These are phyloP conservation scores for Carex arenaria DNA, from an alignment of 202 grass and related monocot species.

Conservation along the genomic window DNA sequence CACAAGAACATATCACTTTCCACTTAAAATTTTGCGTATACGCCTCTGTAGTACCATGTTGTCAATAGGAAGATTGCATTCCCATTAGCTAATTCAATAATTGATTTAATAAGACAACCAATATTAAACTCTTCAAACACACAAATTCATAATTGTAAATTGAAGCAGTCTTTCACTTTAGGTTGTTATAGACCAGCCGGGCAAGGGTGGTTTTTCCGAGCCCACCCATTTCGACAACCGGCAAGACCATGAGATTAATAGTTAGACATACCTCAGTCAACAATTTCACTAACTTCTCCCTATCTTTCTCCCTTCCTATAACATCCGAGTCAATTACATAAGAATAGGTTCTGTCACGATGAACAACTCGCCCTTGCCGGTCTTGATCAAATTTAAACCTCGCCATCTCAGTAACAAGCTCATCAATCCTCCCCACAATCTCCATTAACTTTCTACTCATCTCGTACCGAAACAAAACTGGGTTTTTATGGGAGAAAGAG, in stretches of 20 bases:
- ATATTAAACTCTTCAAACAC: conserved; percentile 5
- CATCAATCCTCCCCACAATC: background rate
- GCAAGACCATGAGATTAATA: background rate
- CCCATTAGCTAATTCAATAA: background rate
- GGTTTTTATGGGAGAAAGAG: background rate
- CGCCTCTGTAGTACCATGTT: conserved; percentile 9
- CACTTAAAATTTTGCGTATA: background rate
- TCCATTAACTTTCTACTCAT: background rate
- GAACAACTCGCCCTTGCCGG: no score
- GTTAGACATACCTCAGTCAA: background rate
- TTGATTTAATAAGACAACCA: background rate
- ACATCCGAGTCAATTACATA: conserved; percentile 16
- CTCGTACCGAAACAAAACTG: background rate
- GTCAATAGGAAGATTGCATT: background rate
- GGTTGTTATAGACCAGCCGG: conserved; percentile 3
- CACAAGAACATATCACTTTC: conserved; percentile 22
- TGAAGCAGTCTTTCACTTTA: background rate
- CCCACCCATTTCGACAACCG: conserved; percentile 26
- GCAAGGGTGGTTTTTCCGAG: conserved; percentile 31
- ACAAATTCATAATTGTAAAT: conserved; percentile 21
- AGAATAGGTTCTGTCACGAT: background rate
- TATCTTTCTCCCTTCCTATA: background rate
- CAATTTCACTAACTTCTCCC: background rate
- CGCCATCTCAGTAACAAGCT: background rate
- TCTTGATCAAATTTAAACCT: background rate